phyloP scores from a whole-genome alignment of 2,329 filamentous ascomycete species.

The Phialophora chinensis region DNA sequence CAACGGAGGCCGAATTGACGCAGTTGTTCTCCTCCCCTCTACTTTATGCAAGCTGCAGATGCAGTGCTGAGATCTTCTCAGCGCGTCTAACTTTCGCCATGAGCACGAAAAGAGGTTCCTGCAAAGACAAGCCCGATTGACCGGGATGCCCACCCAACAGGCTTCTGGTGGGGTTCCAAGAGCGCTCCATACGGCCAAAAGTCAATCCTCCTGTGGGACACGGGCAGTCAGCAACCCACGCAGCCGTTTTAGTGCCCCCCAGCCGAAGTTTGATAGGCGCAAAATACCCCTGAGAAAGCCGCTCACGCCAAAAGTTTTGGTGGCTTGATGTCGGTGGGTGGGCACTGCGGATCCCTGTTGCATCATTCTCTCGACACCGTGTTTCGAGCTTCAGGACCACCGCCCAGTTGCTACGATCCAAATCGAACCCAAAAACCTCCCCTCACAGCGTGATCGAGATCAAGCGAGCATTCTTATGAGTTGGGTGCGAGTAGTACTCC shows the following conservation, averaged over 20 bases:
- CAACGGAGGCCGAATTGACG: conserved; percentile 13
- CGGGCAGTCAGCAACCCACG: not conserved
- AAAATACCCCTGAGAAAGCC: not conserved
- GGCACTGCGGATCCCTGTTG: not conserved
- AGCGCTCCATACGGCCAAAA: not conserved
- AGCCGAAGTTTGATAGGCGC: not conserved
- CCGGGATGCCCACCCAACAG: conserved; percentile 9
- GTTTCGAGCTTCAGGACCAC: not conserved
- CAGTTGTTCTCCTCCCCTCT: not conserved
- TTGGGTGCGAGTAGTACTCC: not conserved
- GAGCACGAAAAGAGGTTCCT: conserved; percentile 6
- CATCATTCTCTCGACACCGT: conserved; percentile 3
- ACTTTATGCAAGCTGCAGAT: conserved; percentile 13
- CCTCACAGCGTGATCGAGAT: not conserved
- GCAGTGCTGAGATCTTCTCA: not conserved
- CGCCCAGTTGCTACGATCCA: not conserved
- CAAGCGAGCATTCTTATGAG: not conserved
- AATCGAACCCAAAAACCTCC: not conserved
- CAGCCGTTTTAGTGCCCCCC: not conserved
- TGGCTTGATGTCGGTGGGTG: not conserved
- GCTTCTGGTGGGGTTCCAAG: conserved; percentile 4
- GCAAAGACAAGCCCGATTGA: conserved; percentile 9
- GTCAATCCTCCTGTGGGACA: not conserved
- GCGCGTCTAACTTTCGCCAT: conserved; percentile 2
- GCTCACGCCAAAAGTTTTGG: not conserved